phyloP scores from a whole-genome alignment of 1,284 basidiomycete species.

The Apiotrichum gamsii region DNA sequence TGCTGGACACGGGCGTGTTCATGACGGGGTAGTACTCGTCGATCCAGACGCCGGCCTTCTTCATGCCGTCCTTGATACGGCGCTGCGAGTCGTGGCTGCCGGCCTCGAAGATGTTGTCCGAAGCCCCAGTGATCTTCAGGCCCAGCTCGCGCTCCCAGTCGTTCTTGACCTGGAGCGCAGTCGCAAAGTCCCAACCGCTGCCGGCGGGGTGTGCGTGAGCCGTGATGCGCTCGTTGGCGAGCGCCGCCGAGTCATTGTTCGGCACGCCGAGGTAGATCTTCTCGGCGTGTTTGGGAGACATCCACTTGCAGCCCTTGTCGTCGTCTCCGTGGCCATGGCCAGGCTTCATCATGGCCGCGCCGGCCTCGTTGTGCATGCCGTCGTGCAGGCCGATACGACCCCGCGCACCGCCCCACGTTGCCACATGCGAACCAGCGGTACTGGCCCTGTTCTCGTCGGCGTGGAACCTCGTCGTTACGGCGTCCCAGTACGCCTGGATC shows the following conservation, averaged over 20 bases:
- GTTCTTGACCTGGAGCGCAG: conserved; percentile 44
- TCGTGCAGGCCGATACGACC: too few relatives aligned
- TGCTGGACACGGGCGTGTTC: conserved; percentile 62
- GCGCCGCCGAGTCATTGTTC: conserved; percentile 32
- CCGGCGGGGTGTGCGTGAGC: conserved; percentile 42
- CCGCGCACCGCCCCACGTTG: too few relatives aligned
- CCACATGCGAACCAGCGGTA: too few relatives aligned
- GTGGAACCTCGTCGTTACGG: not conserved
- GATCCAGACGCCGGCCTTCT: conserved; percentile 42
- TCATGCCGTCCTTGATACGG: conserved; percentile 23
- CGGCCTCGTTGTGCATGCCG: too few relatives aligned
- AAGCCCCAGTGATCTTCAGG: conserved; percentile 33
- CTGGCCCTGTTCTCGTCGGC: too few relatives aligned
- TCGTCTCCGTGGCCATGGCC: not conserved
- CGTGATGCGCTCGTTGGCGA: conserved; percentile 41
- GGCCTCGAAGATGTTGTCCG: conserved; percentile 43
- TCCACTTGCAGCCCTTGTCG: not conserved
- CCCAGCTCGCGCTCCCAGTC: conserved; percentile 46
- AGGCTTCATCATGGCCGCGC: not conserved
- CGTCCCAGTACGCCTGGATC: not conserved
- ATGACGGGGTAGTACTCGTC: conserved; percentile 70
- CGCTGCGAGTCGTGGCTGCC: conserved; percentile 36
- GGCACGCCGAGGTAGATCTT: conserved; percentile 42
- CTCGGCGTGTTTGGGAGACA: conserved; percentile 38
- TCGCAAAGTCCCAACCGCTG: conserved; percentile 42